These are phyloP conservation scores for Aspergillus neoniger DNA, from an alignment of 2,329 filamentous ascomycete genomes.

Conservation along the genomic window DNA sequence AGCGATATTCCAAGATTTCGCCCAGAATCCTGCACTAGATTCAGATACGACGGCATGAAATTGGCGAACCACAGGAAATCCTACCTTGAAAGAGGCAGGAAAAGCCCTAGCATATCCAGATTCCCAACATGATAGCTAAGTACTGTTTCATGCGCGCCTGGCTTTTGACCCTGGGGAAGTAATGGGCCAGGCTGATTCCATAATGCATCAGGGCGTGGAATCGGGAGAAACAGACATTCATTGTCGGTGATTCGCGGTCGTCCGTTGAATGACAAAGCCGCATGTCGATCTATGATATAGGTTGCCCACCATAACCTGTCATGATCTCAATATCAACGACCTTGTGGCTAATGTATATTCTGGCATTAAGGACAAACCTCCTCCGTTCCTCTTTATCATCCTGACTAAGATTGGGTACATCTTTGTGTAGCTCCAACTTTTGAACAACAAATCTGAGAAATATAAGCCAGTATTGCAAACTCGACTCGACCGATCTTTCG, in stretches of 20 bases:
- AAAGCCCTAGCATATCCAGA: conserved; percentile 2
- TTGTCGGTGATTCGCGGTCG: conserved; percentile 3
- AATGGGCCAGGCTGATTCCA: neutral
- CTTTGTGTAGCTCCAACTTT: conserved; percentile 1
- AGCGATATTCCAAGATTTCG: conserved; percentile 1
- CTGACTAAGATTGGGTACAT: neutral
- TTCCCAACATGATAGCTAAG: neutral
- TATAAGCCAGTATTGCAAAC: neutral
- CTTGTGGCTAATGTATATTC: too few species aligned
- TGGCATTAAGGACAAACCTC: neutral
- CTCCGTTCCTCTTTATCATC: neutral
- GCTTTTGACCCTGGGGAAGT: neutral
- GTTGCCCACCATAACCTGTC: conserved; percentile 5
- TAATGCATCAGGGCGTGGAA: neutral
- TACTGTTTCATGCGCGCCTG: neutral
- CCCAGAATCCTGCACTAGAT: neutral
- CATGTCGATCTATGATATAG: conserved; percentile 7
- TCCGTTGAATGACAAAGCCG: conserved; percentile 3
- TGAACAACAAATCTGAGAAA: neutral
- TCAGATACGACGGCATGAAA: neutral
- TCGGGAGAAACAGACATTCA: neutral
- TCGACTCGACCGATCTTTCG: neutral
- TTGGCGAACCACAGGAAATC: neutral
- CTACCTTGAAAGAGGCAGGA: neutral
- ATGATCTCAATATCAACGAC: neutral